Base-by-base conservation (phyloP, 768 basidiomycete genomes). In the Lanmaoa pseudosensibilis region DNA sequence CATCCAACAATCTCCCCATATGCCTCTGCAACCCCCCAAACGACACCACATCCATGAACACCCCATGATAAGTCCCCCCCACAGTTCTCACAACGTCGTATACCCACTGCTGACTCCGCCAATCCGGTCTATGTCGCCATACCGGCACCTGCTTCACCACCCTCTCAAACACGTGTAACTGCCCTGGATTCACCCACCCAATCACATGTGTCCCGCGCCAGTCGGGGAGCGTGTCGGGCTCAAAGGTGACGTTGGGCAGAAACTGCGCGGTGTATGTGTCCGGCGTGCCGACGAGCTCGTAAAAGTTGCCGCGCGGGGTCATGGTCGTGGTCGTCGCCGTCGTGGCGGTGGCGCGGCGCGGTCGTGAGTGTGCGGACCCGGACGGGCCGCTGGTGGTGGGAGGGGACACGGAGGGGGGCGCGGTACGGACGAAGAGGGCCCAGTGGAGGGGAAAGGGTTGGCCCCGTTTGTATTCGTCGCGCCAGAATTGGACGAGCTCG, bases 401-500 rank as follows among this genome's bases (percentile, higher is more conserved):
- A 9, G 46, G 8, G 12, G 30, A 18, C 5, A 43, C 10, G 6
- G 21, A 2, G 8, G 54, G 38, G 0, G 64, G 56, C 0, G 51
- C 32, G 11, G 64, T 69, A 19, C 62, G 67, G n/a, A 73, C 36
- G n/a, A 69, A 69, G 54, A 71, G 60, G 34, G 66, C 69, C 70
- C 70, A 71, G 51, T 71, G 69, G 3, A 67, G 61, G 5, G 58
- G 64, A 11, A 32, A 30, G 19, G 62, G 59, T 0, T 51, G 57
- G 2, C 59, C 56, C 12, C 32, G 55, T 3, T 41, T 55, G 47
- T 44, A 21, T 44, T 65, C 59, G 32, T 33, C 53, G 30, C 58
- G 72, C 66, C 66, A 73, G 52, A 72, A 73, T 37, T 73, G 72
- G 47, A 50, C 55, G 44, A 72, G 56, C 16, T 68, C 69, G 58